Percentiles rank a stretch among this genome's conserved stretches.
These are phyloP conservation scores for Lentinula boryana DNA, from an alignment of 768 basidiomycete genomes.

Conservation along the genomic window DNA sequence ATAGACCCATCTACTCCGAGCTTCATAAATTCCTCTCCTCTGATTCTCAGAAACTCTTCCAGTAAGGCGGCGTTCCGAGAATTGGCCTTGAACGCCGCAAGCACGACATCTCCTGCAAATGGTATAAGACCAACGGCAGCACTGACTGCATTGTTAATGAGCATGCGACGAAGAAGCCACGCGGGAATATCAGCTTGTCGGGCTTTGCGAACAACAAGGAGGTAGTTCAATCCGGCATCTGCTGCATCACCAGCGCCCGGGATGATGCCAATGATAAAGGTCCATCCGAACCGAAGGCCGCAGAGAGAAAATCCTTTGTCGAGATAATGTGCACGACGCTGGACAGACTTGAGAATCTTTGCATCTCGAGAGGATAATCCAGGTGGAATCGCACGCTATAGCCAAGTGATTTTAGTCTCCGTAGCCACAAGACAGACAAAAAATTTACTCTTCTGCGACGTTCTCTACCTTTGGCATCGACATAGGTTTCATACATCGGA, in stretches of 20 bases:
- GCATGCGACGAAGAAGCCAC: slow-evolving; percentile 71
- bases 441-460: slow-evolving; percentile 51
- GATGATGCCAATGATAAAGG: slow-evolving; percentile 72
- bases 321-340: slow-evolving; percentile 74
- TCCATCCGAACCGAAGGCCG: slow-evolving; percentile 83
- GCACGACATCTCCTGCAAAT: slow-evolving; percentile 49
- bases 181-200: slow-evolving; percentile 60
- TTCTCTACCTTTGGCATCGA: slow-evolving; percentile 48
- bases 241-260: slow-evolving; percentile 66
- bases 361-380: slow-evolving; percentile 75
- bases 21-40: slow-evolving; percentile 70
- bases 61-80: slow-evolving; percentile 82
- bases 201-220: slow-evolving; percentile 72
- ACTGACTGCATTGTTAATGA: slow-evolving; percentile 68
- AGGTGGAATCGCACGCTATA: slow-evolving; percentile 61
- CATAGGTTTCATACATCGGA: slow-evolving; percentile 66
- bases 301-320: slow-evolving; percentile 82
- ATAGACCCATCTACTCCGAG: slow-evolving; percentile 26
- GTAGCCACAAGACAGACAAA: neutral
- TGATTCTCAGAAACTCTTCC: slow-evolving; percentile 75
- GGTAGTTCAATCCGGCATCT: slow-evolving; percentile 62
- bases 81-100: slow-evolving; percentile 84
- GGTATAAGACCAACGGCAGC: slow-evolving; percentile 44
- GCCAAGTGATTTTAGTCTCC: neutral
- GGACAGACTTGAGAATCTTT: slow-evolving; percentile 67